Percentiles rank a stretch among this genome's conserved stretches.
These are phyloP conservation scores for Aspergillus bertholletiae DNA, from an alignment of 495 filamentous ascomycete species.

Conservation along the genomic window DNA sequence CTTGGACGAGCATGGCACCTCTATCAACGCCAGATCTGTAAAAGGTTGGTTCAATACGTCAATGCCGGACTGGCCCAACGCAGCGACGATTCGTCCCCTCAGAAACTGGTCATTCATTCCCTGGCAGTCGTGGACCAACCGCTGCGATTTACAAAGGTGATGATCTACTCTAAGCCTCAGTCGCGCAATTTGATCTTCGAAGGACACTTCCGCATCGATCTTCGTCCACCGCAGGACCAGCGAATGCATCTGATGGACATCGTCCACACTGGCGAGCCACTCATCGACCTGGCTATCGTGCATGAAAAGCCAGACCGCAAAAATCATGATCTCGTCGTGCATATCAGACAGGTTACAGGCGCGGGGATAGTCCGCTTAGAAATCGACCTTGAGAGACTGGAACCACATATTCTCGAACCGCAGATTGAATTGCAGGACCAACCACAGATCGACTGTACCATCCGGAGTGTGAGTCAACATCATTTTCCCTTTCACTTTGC, in stretches of 20 bases:
- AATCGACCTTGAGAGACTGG: constrained; percentile 8
- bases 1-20: constrained; percentile 11
- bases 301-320: constrained; percentile 1
- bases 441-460: constrained; percentile 14
- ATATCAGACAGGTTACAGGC: constrained; percentile 7
- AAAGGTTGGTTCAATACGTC: constrained; percentile 9
- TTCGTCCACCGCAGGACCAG: constrained; percentile 2
- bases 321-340: constrained; percentile 10
- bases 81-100: neutral
- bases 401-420: constrained; percentile 8
- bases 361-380: constrained; percentile 8
- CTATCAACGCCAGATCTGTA: constrained; percentile 8
- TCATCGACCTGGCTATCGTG: constrained; percentile 11
- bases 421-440: constrained; percentile 13
- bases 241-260: neutral
- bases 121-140: constrained; percentile 9
- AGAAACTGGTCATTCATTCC: constrained; percentile 11
- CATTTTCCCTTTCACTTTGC: constrained; percentile 17
- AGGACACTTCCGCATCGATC: constrained; percentile 7
- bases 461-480: constrained; percentile 12
- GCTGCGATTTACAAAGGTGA: constrained; percentile 8
- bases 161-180: neutral
- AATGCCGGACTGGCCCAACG: constrained; percentile 10
- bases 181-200: constrained; percentile 17
- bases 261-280: constrained; percentile 3